phyloP scores from a whole-genome alignment of 257 asterid genomes.

The Solanum acaule region DNA sequence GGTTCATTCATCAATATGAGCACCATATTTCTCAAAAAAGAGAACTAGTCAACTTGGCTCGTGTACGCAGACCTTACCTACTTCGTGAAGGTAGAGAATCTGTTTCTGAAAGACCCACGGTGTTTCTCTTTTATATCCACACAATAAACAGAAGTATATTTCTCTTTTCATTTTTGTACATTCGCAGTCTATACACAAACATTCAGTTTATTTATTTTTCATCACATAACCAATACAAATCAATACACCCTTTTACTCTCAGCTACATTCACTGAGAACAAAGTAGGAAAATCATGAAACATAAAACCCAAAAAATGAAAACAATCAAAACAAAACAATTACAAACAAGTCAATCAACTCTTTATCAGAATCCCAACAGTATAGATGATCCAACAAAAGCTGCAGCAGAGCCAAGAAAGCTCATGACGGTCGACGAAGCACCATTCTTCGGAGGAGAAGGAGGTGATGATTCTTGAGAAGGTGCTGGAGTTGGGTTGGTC shows the following conservation, averaged over 20 bases:
- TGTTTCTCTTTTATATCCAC: not conserved
- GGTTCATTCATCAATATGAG: not conserved
- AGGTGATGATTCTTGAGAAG: slow-evolving; percentile 41
- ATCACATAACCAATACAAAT: slow-evolving; percentile 13
- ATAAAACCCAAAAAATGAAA: not conserved
- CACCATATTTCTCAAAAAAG: not conserved
- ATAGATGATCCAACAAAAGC: slow-evolving; percentile 34
- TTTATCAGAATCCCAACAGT: slow-evolving; percentile 25
- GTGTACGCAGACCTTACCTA: not conserved
- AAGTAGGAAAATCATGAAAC: slow-evolving; percentile 7
- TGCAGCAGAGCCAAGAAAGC: slow-evolving; percentile 28
- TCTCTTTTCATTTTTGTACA: slow-evolving; percentile 13
- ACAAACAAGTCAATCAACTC: slow-evolving; percentile 5
- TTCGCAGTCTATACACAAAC: slow-evolving; percentile 1
- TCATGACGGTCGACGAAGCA: slow-evolving; percentile 12
- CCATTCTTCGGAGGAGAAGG: slow-evolving; percentile 27
- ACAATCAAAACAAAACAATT: not conserved
- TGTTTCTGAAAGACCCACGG: fast-evolving
- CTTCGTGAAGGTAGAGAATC: not conserved
- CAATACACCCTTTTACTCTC: slow-evolving; percentile 1
- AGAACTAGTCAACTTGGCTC: not conserved
- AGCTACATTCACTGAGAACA: slow-evolving; percentile 1
- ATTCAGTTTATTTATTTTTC: slow-evolving; percentile 27
- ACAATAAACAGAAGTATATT: no score
- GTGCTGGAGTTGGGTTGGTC: slow-evolving; percentile 36